Percentiles rank a stretch among this genome's conserved stretches.
These are phyloP conservation scores for Coemansia javaensis DNA, from an alignment of 192 early-diverging fungal genomes.

Conservation along the genomic window DNA sequence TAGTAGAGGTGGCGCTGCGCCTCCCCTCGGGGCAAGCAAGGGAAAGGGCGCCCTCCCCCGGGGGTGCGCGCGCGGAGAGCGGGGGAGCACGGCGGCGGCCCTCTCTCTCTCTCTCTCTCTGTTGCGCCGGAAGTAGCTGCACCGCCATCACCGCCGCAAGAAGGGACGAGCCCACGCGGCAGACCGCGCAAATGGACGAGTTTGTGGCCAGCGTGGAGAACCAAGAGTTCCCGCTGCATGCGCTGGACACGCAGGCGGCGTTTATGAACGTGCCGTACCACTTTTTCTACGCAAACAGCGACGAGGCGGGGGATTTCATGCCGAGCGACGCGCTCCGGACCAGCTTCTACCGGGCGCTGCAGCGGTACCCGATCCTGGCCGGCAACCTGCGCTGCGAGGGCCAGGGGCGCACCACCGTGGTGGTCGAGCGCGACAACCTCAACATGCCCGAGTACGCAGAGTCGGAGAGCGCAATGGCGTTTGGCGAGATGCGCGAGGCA, in stretches of 20 bases:
- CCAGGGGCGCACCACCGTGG: constrained; percentile 12
- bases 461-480: constrained; percentile 10
- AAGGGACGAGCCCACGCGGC: no score
- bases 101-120: no score
- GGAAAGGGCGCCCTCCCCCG: no score
- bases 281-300: constrained; percentile 33
- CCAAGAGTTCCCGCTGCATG: constrained; percentile 31
- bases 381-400: constrained; percentile 18
- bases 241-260: constrained; percentile 44
- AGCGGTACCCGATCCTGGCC: constrained; percentile 26
- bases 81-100: no score
- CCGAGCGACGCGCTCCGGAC: constrained; percentile 15
- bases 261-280: constrained; percentile 45
- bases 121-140: no score
- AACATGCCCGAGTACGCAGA: constrained; percentile 42
- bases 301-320: constrained; percentile 31
- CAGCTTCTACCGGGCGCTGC: constrained; percentile 34
- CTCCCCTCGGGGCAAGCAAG: no score
- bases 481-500: constrained; percentile 1
- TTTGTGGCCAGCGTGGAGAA: constrained; percentile 35
- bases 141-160: no score
- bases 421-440: constrained; percentile 10
- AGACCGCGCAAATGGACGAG: constrained; percentile 28
- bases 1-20: no score
- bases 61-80: no score